A percentile compares a stretch with the other conserved stretches of the same genome.
These are phyloP conservation scores for Sporothrix dimorphospora DNA, from an alignment of 2,329 filamentous ascomycete species.

Conservation along the genomic window DNA sequence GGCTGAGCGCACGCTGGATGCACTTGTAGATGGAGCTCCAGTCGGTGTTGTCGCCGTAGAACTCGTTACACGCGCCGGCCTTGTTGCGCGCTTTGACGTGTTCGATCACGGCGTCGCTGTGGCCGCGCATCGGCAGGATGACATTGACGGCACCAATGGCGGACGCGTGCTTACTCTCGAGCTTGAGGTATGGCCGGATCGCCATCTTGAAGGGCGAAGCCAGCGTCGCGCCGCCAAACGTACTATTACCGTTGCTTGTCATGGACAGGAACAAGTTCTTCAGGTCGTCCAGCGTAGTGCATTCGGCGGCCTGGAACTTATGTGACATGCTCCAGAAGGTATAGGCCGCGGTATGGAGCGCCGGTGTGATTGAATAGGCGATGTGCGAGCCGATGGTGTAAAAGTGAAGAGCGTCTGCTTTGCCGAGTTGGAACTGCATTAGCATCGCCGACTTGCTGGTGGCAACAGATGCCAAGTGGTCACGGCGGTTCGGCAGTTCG, in stretches of 20 bases:
- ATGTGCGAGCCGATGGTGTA: conserved; percentile 70
- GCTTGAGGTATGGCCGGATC: conserved; percentile 65
- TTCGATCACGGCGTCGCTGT: conserved; percentile 46
- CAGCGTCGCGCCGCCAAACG: conserved; percentile 70
- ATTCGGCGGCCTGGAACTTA: conserved; percentile 62
- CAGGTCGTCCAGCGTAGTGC: conserved; percentile 63
- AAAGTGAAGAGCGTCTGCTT: conserved; percentile 67
- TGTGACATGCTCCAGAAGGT: conserved; percentile 68
- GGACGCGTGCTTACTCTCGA: conserved; percentile 68
- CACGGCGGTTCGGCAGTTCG: conserved; percentile 46
- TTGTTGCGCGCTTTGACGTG: conserved; percentile 63
- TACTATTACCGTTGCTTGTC: conserved; percentile 33
- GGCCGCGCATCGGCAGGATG: conserved; percentile 65
- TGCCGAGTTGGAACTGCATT: conserved; percentile 62
- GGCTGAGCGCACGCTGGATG: conserved; percentile 69
- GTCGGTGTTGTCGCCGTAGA: conserved; percentile 61
- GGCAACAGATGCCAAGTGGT: conserved; percentile 52
- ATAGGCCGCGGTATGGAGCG: conserved; percentile 73
- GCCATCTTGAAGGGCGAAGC: conserved; percentile 72
- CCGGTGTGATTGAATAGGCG: conserved; percentile 70
- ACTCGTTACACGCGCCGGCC: conserved; percentile 61
- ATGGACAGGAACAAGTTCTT: conserved; percentile 60
- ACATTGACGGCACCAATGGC: conserved; percentile 76
- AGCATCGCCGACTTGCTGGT: conserved; percentile 61
- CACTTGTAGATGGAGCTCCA: conserved; percentile 54